Evolutionary conservation across 2,329 filamentous ascomycete genomes (phyloP).

Genomic region (Conoideocrella luteorostrata): DNA sequence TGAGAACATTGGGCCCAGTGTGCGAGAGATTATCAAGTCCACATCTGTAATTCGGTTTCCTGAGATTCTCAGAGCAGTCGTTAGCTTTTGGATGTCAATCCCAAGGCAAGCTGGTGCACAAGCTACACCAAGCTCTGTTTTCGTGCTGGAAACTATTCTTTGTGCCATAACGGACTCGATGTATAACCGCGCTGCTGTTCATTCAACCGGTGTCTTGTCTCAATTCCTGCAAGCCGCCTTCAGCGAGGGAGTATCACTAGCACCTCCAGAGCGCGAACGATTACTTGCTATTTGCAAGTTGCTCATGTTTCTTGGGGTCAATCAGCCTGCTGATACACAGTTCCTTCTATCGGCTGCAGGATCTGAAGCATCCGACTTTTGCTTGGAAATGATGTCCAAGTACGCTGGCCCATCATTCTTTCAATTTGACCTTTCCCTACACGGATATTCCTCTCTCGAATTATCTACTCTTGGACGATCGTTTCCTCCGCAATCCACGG

Average conservation of each 20-base stretch:
- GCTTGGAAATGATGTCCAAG: constrained; percentile 62
- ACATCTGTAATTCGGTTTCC: constrained; percentile 51
- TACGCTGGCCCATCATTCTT: constrained; percentile 79
- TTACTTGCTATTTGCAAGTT: constrained; percentile 62
- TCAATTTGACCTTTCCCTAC: constrained; percentile 84
- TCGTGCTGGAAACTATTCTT: constrained; percentile 59
- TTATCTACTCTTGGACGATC: constrained; percentile 74
- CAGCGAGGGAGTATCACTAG: constrained; percentile 41
- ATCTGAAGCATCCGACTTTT: constrained; percentile 58
- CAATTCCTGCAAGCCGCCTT: constrained; percentile 60
- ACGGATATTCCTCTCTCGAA: constrained; percentile 87
- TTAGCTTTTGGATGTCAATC: constrained; percentile 59
- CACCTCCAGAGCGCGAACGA: constrained; percentile 48
- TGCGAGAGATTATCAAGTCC: constrained; percentile 43
- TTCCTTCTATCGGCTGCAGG: constrained; percentile 55
- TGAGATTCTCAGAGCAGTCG: constrained; percentile 56
- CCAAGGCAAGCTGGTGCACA: constrained; percentile 38
- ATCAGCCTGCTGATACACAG: constrained; percentile 74
- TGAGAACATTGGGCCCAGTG: constrained; percentile 30
- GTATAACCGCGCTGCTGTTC: constrained; percentile 64
- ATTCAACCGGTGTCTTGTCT: constrained; percentile 64
- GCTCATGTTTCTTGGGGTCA: constrained; percentile 70
- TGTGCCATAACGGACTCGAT: constrained; percentile 55
- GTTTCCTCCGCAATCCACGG: constrained; percentile 73
- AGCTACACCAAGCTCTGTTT: constrained; percentile 50